These are phyloP conservation scores for Cladophialophora chaetospira DNA, from an alignment of 2,329 filamentous ascomycete genomes.

Conservation along the genomic window DNA sequence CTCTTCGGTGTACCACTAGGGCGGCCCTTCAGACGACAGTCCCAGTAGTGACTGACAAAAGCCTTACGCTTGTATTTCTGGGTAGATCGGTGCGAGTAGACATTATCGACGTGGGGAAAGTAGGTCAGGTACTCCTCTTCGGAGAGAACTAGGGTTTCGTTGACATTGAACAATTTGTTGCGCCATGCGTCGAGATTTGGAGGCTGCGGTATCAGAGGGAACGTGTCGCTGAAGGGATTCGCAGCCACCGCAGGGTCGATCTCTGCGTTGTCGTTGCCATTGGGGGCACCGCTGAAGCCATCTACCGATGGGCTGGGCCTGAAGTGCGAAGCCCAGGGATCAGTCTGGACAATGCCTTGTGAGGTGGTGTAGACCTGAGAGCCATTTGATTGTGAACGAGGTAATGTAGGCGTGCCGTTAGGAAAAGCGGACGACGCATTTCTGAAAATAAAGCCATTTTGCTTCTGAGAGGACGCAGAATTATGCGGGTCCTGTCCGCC, in stretches of 20 bases:
- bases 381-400: constrained; percentile 16
- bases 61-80: constrained; percentile 79
- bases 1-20: constrained; percentile 74
- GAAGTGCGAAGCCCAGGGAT: constrained; percentile 21
- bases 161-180: constrained; percentile 72
- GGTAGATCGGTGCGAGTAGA: constrained; percentile 81
- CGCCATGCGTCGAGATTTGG: constrained; percentile 71
- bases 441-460: constrained; percentile 25
- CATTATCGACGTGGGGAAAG: constrained; percentile 80
- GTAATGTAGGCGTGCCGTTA: constrained; percentile 21
- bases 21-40: constrained; percentile 77
- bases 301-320: neutral
- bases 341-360: constrained; percentile 22
- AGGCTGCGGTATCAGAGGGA: constrained; percentile 57
- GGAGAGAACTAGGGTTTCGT: constrained; percentile 70
- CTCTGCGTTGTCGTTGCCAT: constrained; percentile 3
- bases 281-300: neutral
- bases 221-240: constrained; percentile 28
- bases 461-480: neutral
- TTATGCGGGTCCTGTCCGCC: constrained; percentile 11
- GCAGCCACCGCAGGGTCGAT: constrained; percentile 16
- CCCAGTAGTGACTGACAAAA: constrained; percentile 83
- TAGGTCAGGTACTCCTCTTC: constrained; percentile 78
- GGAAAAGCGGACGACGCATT: constrained; percentile 28
- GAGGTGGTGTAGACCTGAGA: constrained; percentile 26